phyloP scores from a whole-genome alignment of 202 grass and related monocot species.

The Carex sylvatica region DNA sequence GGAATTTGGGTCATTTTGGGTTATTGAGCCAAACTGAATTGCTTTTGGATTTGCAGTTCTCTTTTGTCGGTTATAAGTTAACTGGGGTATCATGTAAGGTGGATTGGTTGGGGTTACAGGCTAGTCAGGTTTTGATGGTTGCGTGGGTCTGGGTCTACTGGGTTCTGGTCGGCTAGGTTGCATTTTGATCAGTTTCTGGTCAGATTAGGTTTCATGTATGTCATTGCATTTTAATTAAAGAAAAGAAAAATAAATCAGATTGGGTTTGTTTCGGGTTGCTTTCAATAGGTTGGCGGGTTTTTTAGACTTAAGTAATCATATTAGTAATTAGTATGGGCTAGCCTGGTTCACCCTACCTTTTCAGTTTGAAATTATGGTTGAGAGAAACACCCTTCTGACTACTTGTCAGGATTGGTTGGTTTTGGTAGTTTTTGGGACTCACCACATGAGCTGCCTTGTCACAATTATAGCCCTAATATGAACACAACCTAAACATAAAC shows the following conservation, averaged over 20 bases:
- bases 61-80: not conserved
- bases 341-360: not conserved
- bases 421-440: not conserved
- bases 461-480: not conserved
- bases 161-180: not conserved
- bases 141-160: not conserved
- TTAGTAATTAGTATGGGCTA: not conserved
- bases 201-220: not conserved
- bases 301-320: not conserved
- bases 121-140: conserved; percentile 12
- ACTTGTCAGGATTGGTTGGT: not conserved
- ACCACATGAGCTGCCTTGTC: not conserved
- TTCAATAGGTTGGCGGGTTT: not conserved
- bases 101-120: not conserved
- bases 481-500: not conserved
- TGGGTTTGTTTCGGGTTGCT: not conserved
- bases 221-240: not conserved
- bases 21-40: not conserved
- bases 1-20: not conserved
- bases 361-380: not conserved
- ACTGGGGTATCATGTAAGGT: not conserved
- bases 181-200: not conserved
- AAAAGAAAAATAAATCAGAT: not conserved
- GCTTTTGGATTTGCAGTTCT: not conserved
- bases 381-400: not conserved